Conservation (phyloP, 352 stramenopile genomes). For the Pythium volutum region DNA sequence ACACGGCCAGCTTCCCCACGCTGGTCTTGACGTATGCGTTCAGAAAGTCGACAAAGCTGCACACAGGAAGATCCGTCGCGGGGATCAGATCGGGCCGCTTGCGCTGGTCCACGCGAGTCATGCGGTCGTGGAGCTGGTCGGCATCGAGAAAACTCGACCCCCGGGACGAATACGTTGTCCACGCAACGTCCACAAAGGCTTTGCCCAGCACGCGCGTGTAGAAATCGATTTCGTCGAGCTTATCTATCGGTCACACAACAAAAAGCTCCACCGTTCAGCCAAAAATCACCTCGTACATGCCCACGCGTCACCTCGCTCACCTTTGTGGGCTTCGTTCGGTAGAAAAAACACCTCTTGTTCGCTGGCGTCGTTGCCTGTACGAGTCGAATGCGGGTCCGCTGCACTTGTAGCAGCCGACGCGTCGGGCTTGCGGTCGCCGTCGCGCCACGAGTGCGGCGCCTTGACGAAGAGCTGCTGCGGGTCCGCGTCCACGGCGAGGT, state of each 20-base stretch:
- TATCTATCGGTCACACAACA: constrained; percentile 10
- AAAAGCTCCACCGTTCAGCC: background rate
- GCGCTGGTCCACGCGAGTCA: constrained; percentile 47
- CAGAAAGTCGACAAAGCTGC: constrained; percentile 61
- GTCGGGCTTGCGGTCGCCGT: constrained; percentile 40
- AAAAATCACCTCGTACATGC: background rate
- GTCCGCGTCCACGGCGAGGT: background rate
- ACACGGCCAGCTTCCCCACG: constrained; percentile 17
- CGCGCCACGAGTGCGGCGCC: constrained; percentile 63
- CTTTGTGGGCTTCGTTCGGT: constrained; percentile 25
- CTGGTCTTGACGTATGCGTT: constrained; percentile 46
- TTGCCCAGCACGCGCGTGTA: constrained; percentile 55
- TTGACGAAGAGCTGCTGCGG: constrained; percentile 42
- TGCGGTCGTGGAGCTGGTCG: constrained; percentile 34
- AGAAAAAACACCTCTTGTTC: constrained; percentile 24
- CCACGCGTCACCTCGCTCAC: background rate
- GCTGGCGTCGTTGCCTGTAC: background rate
- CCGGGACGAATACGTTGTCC: constrained; percentile 40
- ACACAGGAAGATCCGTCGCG: constrained; percentile 32
- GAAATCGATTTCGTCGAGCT: constrained; percentile 61
- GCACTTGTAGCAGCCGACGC: background rate
- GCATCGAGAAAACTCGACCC: constrained; percentile 30
- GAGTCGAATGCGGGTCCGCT: background rate
- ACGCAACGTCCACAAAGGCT: constrained; percentile 53
- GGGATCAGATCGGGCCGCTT: constrained; percentile 35